Evolutionary conservation across 2,329 filamentous ascomycete genomes (phyloP).

Genomic region (Ophiostoma sp.): DNA sequence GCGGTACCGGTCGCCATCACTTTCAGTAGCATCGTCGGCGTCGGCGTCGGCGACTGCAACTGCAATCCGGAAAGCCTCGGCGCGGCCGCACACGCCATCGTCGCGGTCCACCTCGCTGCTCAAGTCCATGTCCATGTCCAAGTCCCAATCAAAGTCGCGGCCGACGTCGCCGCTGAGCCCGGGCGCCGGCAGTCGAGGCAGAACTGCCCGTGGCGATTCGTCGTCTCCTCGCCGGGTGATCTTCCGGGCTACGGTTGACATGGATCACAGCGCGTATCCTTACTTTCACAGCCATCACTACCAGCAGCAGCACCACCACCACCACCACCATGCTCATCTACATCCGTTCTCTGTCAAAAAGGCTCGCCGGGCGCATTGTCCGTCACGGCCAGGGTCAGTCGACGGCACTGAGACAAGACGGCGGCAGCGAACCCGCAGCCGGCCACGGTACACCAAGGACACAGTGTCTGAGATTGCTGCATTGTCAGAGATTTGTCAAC

Average conservation of each 20-base stretch:
- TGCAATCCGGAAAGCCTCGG: slow-evolving; percentile 16
- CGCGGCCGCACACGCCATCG: slow-evolving; percentile 17
- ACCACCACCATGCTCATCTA: not conserved
- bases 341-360: not conserved
- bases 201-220: slow-evolving; percentile 10
- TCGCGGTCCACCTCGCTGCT: slow-evolving; percentile 13
- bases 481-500: not conserved
- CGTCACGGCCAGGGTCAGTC: slow-evolving; percentile 20
- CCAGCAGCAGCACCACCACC: not conserved
- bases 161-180: slow-evolving; percentile 18
- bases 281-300: not conserved
- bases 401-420: slow-evolving; percentile 9
- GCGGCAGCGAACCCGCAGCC: slow-evolving; percentile 21
- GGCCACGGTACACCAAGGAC: slow-evolving; percentile 15
- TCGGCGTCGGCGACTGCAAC: slow-evolving; percentile 19
- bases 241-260: slow-evolving; percentile 9
- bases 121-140: not conserved
- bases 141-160: not conserved
- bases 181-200: slow-evolving; percentile 10
- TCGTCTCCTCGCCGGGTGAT: slow-evolving; percentile 19
- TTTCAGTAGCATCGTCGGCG: slow-evolving; percentile 25
- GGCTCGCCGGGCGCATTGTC: slow-evolving; percentile 11
- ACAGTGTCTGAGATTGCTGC: not conserved
- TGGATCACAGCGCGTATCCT: slow-evolving; percentile 14
- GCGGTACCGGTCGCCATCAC: slow-evolving; percentile 36